phyloP scores from a whole-genome alignment of 2,329 filamentous ascomycete species.

The Clonostachys sp. region DNA sequence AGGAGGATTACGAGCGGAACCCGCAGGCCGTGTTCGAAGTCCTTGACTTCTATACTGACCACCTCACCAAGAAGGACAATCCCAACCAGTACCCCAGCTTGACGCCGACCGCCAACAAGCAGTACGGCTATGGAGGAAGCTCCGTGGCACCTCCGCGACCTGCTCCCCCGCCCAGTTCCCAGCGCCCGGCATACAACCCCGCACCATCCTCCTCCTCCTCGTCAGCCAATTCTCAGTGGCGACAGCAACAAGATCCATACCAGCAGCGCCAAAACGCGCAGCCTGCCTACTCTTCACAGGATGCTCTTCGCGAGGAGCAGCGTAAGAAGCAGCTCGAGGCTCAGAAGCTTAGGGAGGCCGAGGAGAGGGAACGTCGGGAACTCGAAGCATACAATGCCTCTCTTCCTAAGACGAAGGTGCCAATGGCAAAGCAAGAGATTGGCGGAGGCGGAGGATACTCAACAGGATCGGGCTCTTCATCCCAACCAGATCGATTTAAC shows the following conservation, averaged over 20 bases:
- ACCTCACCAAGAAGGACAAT: slow-evolving; percentile 72
- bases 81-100: slow-evolving; percentile 64
- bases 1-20: slow-evolving; percentile 97
- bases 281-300: slow-evolving; percentile 48
- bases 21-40: slow-evolving; percentile 82
- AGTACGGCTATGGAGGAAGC: slow-evolving; percentile 55
- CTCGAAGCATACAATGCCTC: slow-evolving; percentile 87
- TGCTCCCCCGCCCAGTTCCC: slow-evolving; percentile 32
- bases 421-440: slow-evolving; percentile 85
- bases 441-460: slow-evolving; percentile 61
- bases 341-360: slow-evolving; percentile 50
- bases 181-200: slow-evolving; percentile 1
- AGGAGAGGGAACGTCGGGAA: slow-evolving; percentile 68
- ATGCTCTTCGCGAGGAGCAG: slow-evolving; percentile 49
- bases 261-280: slow-evolving; percentile 38
- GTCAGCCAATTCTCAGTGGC: slow-evolving; percentile 27
- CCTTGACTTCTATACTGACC: slow-evolving; percentile 77
- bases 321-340: slow-evolving; percentile 59
- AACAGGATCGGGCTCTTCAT: slow-evolving; percentile 19
- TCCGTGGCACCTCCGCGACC: slow-evolving; percentile 66
- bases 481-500: slow-evolving; percentile 70
- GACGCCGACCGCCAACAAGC: slow-evolving; percentile 63
- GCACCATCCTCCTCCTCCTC: slow-evolving; percentile 12
- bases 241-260: slow-evolving; percentile 42
- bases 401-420: slow-evolving; percentile 74